A percentile compares a stretch with the other conserved stretches of the same genome.
Conservation (phyloP, 2,329 filamentous ascomycete species). For the Fusarium floridanum region DNA sequence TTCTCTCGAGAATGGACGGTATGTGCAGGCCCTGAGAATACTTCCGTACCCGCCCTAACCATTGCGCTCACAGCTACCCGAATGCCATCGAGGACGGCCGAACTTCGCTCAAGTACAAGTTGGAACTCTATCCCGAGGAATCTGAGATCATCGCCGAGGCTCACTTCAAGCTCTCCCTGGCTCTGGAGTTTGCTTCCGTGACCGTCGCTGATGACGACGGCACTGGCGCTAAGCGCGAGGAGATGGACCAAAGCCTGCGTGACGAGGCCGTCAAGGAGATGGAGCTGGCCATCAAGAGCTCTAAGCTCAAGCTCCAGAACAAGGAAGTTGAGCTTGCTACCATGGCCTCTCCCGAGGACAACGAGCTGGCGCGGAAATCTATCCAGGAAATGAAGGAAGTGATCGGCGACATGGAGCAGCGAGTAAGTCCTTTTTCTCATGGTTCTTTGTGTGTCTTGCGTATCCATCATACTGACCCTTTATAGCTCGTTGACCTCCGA, state of each 20-base stretch:
- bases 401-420: conserved; percentile 81
- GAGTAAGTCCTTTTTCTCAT: conserved; percentile 62
- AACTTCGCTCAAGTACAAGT: conserved; percentile 81
- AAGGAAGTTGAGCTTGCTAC: conserved; percentile 76
- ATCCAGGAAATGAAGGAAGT: conserved; percentile 84
- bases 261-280: conserved; percentile 79
- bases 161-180: conserved; percentile 95
- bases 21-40: conserved; percentile 36
- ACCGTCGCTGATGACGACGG: conserved; percentile 68
- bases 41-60: not conserved
- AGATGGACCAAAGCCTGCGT: conserved; percentile 76
- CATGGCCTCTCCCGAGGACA: conserved; percentile 74
- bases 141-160: conserved; percentile 92
- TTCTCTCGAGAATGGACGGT: conserved; percentile 93
- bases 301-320: conserved; percentile 76
- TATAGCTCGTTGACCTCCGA: conserved; percentile 75
- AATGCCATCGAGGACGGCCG: conserved; percentile 89
- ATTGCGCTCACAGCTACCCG: conserved; percentile 69
- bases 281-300: conserved; percentile 80
- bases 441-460: not conserved
- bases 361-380: conserved; percentile 70
- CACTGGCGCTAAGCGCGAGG: conserved; percentile 60
- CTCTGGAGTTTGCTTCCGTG: conserved; percentile 91
- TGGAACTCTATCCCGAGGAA: conserved; percentile 82
- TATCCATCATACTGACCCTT: not conserved